Evolutionary conservation across 2,329 filamentous ascomycete genomes (phyloP).

Genomic region (Macrophomina phaseolina): DNA sequence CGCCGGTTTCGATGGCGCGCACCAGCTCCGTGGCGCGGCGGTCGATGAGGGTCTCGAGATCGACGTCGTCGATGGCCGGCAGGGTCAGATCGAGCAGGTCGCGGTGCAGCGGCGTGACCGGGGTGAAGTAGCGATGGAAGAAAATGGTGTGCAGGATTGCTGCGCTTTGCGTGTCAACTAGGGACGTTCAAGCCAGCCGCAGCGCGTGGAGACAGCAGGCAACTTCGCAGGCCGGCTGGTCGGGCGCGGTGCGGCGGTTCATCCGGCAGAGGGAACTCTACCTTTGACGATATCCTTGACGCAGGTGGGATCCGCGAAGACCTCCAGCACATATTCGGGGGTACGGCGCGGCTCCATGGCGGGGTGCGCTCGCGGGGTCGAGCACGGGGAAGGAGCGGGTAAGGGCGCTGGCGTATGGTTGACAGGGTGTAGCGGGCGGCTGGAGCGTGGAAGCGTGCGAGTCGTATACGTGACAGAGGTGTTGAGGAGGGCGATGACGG

Average conservation of each 20-base stretch:
- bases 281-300: slow-evolving; percentile 94
- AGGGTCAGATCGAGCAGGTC: slow-evolving; percentile 91
- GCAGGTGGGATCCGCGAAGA: slow-evolving; percentile 87
- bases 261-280: slow-evolving; percentile 43
- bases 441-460: not conserved
- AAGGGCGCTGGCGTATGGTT: not conserved
- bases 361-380: slow-evolving; percentile 19
- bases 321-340: slow-evolving; percentile 90
- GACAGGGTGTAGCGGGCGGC: not conserved
- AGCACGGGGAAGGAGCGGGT: not conserved
- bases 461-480: not conserved
- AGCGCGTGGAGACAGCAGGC: slow-evolving; percentile 11
- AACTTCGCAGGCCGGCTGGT: not conserved
- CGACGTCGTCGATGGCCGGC: slow-evolving; percentile 85
- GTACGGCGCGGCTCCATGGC: slow-evolving; percentile 69
- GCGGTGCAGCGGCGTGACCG: slow-evolving; percentile 79
- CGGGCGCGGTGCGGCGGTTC: slow-evolving; percentile 2
- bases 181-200: not conserved
- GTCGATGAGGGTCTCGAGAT: slow-evolving; percentile 93
- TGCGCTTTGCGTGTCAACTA: slow-evolving; percentile 44
- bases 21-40: slow-evolving; percentile 80
- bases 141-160: slow-evolving; percentile 96
- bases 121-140: slow-evolving; percentile 97
- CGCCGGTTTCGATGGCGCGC: slow-evolving; percentile 71
- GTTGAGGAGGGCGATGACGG: slow-evolving; percentile 20